A percentile compares a stretch with the other conserved stretches of the same genome.
phyloP scores from a whole-genome alignment of 2,329 filamentous ascomycete genomes.

The Venturia carpophila region DNA sequence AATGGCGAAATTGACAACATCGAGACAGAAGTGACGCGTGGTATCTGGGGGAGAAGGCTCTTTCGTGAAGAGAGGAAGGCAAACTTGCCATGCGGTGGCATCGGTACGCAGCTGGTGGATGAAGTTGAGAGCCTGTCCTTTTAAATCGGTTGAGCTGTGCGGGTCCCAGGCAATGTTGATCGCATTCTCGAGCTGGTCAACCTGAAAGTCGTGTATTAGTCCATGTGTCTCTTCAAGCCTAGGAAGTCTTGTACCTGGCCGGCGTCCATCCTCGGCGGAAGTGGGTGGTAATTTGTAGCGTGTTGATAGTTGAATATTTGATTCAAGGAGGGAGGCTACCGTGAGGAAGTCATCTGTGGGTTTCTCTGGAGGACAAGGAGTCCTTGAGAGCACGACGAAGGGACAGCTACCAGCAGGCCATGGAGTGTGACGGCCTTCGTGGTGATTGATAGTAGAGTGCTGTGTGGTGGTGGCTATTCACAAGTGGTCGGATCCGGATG shows the following conservation, averaged over 20 bases:
- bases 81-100: slow-evolving; percentile 82
- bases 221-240: neutral
- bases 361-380: slow-evolving; percentile 15
- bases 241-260: slow-evolving; percentile 15
- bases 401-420: neutral
- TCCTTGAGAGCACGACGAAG: slow-evolving; percentile 10
- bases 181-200: slow-evolving; percentile 73
- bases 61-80: slow-evolving; percentile 76
- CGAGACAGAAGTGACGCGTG: slow-evolving; percentile 79
- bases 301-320: slow-evolving; percentile 1
- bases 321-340: slow-evolving; percentile 15
- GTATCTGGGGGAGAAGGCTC: slow-evolving; percentile 70
- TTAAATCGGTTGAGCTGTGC: slow-evolving; percentile 63
- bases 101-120: slow-evolving; percentile 70
- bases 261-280: slow-evolving; percentile 13
- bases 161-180: slow-evolving; percentile 91
- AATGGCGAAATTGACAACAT: slow-evolving; percentile 87
- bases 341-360: slow-evolving; percentile 12
- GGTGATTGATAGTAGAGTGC: neutral
- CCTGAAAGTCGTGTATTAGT: neutral
- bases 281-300: neutral
- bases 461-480: neutral
- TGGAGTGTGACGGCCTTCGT: neutral
- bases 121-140: slow-evolving; percentile 76
- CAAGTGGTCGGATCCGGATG: neutral